Evolutionary conservation across 179 eudicot genomes (phyloP), one percentile per base, ranked within the genome.

Genomic region (Heliamphora pulchella): DNA sequence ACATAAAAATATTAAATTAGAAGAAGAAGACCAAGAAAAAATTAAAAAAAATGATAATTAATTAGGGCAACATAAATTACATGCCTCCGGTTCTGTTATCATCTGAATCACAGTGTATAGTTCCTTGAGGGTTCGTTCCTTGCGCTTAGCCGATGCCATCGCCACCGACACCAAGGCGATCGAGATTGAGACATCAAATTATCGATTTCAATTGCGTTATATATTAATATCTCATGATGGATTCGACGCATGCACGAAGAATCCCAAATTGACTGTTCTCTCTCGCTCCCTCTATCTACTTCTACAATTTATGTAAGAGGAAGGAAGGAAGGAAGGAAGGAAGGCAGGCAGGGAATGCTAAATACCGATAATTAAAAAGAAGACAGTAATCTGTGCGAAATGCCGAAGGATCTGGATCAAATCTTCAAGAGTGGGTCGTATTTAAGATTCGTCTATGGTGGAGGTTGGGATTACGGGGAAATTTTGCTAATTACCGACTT

Each of bases 51-150:
- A 5, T 39, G 8, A 76, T 57, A 4, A 77, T 20, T 20, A 72
- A 71, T n/a, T 57, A 71, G 57, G 78, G 66, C 14, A 18, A 59
- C 44, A 80, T 69, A 68, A 82, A 5, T 50, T 22, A 54, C 87
- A 74, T 78, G 78, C 83, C 85, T 80, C 39, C 20, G 81, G 81
- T 61, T 68, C 8, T 3, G 78, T 50, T 48, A 80, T 58, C 46
- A 61, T 13, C 46, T 50, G 54, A 74, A 85, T 80, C 4, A 75
- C 78, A 62, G 69, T 79, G 82, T 79, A 80, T 8, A 85, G 81
- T 31, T 80, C 83, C 39, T 68, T 55, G 71, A 85, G 68, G 51
- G 59, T 71, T 79, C 86, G 82, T 54, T 82, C 80, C 76, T 74
- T 79, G 53, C 77, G 80, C 14, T 79, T 85, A 0, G 50, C 8